Evolutionary conservation across 2,329 filamentous ascomycete genomes (phyloP).

Genomic region (Epichloe glyceriae): DNA sequence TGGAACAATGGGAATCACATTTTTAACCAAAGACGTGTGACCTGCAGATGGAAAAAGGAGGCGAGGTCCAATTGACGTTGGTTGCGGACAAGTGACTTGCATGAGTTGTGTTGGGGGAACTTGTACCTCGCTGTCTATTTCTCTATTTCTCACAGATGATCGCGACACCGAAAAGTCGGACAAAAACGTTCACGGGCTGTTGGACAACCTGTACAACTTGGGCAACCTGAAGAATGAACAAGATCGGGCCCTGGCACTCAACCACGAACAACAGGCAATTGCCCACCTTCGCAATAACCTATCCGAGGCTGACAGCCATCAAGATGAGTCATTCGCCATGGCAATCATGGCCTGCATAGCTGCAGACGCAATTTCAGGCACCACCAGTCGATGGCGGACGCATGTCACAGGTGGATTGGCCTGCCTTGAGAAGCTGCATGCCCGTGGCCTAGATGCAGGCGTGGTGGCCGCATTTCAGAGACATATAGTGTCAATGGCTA

Average conservation of each 20-base stretch:
- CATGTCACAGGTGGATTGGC: conserved; percentile 13
- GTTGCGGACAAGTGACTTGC: too few relatives aligned
- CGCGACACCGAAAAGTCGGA: conserved; percentile 1
- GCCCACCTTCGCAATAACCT: conserved; percentile 12
- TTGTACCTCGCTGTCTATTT: too few relatives aligned
- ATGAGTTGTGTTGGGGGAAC: too few relatives aligned
- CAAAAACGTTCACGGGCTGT: conserved; percentile 10
- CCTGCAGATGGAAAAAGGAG: too few relatives aligned
- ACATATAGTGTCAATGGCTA: conserved; percentile 14
- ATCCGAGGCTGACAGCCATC: conserved; percentile 9
- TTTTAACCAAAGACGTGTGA: neutral
- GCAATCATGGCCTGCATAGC: conserved; percentile 24
- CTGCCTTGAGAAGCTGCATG: conserved; percentile 9
- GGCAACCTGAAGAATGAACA: conserved; percentile 11
- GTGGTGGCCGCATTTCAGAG: conserved; percentile 9
- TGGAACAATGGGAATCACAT: neutral
- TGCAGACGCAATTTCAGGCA: conserved; percentile 14
- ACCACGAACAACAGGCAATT: conserved; percentile 13
- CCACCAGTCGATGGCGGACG: conserved; percentile 11
- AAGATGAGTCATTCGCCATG: conserved; percentile 26
- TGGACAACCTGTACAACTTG: conserved; percentile 25
- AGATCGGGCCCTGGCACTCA: conserved; percentile 10
- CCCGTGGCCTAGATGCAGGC: conserved; percentile 6
- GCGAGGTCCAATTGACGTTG: too few relatives aligned
- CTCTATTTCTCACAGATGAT: neutral